Conservation (phyloP, 257 asterid genomes). For the Henckelia pumila region DNA sequence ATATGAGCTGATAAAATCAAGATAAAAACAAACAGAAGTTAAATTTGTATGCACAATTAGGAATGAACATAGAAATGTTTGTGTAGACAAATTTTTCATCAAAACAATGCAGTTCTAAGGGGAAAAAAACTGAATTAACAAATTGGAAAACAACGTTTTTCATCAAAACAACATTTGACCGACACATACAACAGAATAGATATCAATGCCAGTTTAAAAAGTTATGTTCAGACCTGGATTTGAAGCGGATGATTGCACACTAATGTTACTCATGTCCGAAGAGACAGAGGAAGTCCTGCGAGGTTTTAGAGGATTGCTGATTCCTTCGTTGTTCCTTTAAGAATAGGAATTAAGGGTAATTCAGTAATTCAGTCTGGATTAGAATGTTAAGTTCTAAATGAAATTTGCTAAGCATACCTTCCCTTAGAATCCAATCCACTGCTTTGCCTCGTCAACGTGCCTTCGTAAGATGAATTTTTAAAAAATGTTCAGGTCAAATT, state of each 20-base stretch:
- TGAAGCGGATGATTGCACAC: constrained; percentile 51
- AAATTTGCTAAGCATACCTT: constrained; percentile 45
- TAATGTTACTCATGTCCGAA: constrained; percentile 82
- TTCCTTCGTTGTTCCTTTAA: constrained; percentile 57
- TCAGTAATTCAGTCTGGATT: constrained; percentile 19
- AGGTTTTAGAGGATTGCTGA: constrained; percentile 48
- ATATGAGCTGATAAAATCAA: constrained; percentile 47
- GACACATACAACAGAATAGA: background rate
- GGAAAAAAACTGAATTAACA: background rate
- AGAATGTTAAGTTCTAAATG: constrained; percentile 16
- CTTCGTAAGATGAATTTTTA: constrained; percentile 35
- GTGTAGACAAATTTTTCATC: background rate
- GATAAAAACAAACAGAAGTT: constrained; percentile 26
- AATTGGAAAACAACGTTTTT: too few species aligned
- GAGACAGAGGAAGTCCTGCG: constrained; percentile 73
- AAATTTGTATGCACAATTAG: constrained; percentile 9
- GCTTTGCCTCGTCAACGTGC: constrained; percentile 49
- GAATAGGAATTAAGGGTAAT: constrained; percentile 19
- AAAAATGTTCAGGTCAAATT: background rate
- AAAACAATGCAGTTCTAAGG: constrained; percentile 8
- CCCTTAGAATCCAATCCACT: constrained; percentile 44
- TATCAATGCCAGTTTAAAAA: constrained; percentile 12
- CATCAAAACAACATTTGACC: too few species aligned
- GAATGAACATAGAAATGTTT: background rate
- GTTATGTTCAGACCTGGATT: constrained; percentile 51